Conservation (phyloP, 2,329 filamentous ascomycete genomes). For the Paraphoma sp. region DNA sequence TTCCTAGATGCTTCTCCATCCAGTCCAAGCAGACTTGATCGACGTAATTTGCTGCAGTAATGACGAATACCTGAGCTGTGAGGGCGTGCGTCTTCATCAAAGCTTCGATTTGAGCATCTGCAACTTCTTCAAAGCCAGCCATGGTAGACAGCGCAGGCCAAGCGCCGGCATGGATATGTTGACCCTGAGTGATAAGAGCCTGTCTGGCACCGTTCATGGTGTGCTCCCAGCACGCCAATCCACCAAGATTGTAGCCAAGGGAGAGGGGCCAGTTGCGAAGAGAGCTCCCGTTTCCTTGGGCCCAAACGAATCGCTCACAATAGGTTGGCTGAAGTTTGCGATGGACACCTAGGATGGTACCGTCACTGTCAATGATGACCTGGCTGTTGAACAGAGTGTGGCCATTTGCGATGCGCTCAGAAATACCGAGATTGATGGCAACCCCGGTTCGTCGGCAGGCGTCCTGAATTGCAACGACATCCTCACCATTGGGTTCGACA, state of each 20-base stretch:
- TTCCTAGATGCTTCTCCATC: slow-evolving; percentile 46
- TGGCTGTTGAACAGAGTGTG: slow-evolving; percentile 48
- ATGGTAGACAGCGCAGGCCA: slow-evolving; percentile 49
- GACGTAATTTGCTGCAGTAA: slow-evolving; percentile 52
- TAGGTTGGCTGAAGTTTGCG: slow-evolving; percentile 49
- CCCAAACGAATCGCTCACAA: slow-evolving; percentile 45
- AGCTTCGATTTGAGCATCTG: slow-evolving; percentile 55
- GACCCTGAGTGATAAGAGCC: slow-evolving; percentile 41
- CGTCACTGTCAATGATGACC: slow-evolving; percentile 42
- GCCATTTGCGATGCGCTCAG: slow-evolving; percentile 41
- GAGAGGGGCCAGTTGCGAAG: slow-evolving; percentile 38
- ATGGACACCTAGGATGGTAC: slow-evolving; percentile 45
- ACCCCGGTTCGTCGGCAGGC: slow-evolving; percentile 41
- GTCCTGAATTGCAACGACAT: slow-evolving; percentile 40
- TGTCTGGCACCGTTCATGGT: slow-evolving; percentile 49
- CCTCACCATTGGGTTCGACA: slow-evolving; percentile 38
- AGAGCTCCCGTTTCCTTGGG: slow-evolving; percentile 42
- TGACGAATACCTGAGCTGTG: slow-evolving; percentile 54
- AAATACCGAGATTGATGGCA: slow-evolving; percentile 44
- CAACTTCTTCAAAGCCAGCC: slow-evolving; percentile 50
- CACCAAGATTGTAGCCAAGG: slow-evolving; percentile 44
- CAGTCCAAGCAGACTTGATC: slow-evolving; percentile 52
- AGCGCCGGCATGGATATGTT: slow-evolving; percentile 46
- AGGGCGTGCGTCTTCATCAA: slow-evolving; percentile 56
- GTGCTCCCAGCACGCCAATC: slow-evolving; percentile 48